phyloP scores from a whole-genome alignment of 1,284 basidiomycete genomes.

The Mycena citricolor region DNA sequence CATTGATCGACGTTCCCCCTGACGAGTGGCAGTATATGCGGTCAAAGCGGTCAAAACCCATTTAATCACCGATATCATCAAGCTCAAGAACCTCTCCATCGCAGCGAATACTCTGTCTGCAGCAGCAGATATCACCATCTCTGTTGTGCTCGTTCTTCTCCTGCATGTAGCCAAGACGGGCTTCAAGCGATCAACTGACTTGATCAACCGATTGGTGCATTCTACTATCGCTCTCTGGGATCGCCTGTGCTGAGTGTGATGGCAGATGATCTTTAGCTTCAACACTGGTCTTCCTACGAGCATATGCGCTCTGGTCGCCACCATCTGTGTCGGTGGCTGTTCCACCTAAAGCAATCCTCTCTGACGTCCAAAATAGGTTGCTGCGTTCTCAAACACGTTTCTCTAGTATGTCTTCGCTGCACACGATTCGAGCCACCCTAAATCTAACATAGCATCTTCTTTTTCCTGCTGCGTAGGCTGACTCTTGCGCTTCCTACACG shows the following conservation, averaged over 20 bases:
- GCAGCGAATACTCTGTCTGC: constrained; percentile 14
- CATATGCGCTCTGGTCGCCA: constrained; percentile 17
- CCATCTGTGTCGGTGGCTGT: constrained; percentile 20
- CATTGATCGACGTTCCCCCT: too few species aligned
- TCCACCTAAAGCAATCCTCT: too few species aligned
- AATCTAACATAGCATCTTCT: constrained; percentile 16
- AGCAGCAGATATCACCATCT: constrained; percentile 19
- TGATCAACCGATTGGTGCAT: constrained; percentile 24
- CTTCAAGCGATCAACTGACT: constrained; percentile 23
- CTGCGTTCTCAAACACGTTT: constrained; percentile 21
- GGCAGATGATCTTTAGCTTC: constrained; percentile 27
- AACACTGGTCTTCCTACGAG: constrained; percentile 26
- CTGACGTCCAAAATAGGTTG: constrained; percentile 16
- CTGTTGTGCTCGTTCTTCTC: constrained; percentile 19
- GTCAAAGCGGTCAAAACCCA: constrained; percentile 14
- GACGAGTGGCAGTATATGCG: constrained; percentile 20
- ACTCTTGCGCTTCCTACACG: neutral
- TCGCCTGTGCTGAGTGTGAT: neutral
- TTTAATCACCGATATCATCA: too few species aligned
- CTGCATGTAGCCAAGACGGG: constrained; percentile 24
- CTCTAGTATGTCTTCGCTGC: constrained; percentile 19
- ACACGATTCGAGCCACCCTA: neutral
- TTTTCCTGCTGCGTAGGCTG: constrained; percentile 20
- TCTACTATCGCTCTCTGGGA: neutral
- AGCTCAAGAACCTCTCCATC: constrained; percentile 15